These are phyloP conservation scores for Pichia sp. DNA, from an alignment of 1,139 yeast species.

Conservation along the genomic window DNA sequence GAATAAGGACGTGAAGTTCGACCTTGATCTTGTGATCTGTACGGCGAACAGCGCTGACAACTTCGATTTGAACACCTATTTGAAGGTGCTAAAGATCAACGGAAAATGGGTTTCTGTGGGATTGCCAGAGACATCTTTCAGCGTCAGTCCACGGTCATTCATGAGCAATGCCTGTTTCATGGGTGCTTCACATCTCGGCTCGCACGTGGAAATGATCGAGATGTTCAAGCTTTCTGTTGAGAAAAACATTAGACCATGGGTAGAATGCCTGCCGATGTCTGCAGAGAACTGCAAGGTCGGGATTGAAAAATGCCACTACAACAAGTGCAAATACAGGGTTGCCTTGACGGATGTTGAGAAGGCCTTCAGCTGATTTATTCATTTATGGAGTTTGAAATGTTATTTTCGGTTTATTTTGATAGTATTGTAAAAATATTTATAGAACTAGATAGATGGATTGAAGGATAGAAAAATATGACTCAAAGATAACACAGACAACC, in stretches of 20 bases:
- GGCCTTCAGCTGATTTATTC: slow-evolving; percentile 29
- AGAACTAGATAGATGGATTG: not conserved
- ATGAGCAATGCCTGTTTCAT: slow-evolving; percentile 38
- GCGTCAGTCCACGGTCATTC: slow-evolving; percentile 34
- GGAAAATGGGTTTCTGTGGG: slow-evolving; percentile 55
- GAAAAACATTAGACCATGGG: slow-evolving; percentile 53
- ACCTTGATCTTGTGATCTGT: slow-evolving; percentile 45
- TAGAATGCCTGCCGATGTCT: slow-evolving; percentile 49
- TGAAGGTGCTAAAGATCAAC: slow-evolving; percentile 40
- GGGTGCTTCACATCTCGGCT: slow-evolving; percentile 43
- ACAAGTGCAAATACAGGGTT: slow-evolving; percentile 63
- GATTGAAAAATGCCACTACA: slow-evolving; percentile 45
- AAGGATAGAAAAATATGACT: not conserved
- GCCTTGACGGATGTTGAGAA: slow-evolving; percentile 55
- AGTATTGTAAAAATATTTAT: not conserved
- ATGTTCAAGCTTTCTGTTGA: slow-evolving; percentile 56
- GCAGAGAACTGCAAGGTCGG: slow-evolving; percentile 49
- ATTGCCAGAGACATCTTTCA: slow-evolving; percentile 41
- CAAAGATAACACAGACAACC: slow-evolving; percentile 6
- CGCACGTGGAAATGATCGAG: slow-evolving; percentile 49
- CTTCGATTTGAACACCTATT: slow-evolving; percentile 36
- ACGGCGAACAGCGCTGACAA: slow-evolving; percentile 48
- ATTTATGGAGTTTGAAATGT: not conserved
- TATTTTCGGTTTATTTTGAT: not conserved
- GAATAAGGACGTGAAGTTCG: slow-evolving; percentile 28